Conservation (phyloP, 2,329 filamentous ascomycete genomes). For the Ustulina deusta region DNA sequence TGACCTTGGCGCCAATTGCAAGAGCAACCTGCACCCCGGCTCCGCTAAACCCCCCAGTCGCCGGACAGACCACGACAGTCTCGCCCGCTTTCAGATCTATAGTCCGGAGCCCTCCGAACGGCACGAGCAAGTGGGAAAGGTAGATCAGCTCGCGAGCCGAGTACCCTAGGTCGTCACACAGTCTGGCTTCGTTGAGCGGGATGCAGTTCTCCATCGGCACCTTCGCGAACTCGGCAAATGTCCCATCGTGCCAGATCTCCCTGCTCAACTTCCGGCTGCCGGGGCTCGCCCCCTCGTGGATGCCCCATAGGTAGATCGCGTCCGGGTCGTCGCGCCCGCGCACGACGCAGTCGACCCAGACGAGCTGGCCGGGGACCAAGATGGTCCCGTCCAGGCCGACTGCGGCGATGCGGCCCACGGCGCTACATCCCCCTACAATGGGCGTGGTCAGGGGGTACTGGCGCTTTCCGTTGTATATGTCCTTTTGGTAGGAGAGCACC, state of each 20-base stretch:
- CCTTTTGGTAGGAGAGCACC: conserved; percentile 56
- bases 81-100: conserved; percentile 60
- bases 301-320: conserved; percentile 47
- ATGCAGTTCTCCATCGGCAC: conserved; percentile 54
- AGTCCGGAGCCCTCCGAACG: conserved; percentile 60
- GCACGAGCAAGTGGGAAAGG: conserved; percentile 54
- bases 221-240: conserved; percentile 52
- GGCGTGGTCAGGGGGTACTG: conserved; percentile 48
- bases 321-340: conserved; percentile 52
- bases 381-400: conserved; percentile 51
- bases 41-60: conserved; percentile 61
- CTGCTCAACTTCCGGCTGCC: conserved; percentile 47
- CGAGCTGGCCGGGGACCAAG: conserved; percentile 51
- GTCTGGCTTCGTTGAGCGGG: conserved; percentile 49
- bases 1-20: conserved; percentile 62
- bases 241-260: conserved; percentile 51
- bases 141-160: conserved; percentile 54
- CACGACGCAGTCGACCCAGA: conserved; percentile 52
- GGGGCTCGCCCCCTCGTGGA: conserved; percentile 47
- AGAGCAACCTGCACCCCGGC: conserved; percentile 59
- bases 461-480: conserved; percentile 56
- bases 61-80: conserved; percentile 59
- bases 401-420: conserved; percentile 52
- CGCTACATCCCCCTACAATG: conserved; percentile 47
- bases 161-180: conserved; percentile 54